Evolutionary conservation across 225 moss, liverwort and hornwort genomes (phyloP), one percentile per base, ranked within the genome.

Genomic region (Polytrichum formosum): DNA sequence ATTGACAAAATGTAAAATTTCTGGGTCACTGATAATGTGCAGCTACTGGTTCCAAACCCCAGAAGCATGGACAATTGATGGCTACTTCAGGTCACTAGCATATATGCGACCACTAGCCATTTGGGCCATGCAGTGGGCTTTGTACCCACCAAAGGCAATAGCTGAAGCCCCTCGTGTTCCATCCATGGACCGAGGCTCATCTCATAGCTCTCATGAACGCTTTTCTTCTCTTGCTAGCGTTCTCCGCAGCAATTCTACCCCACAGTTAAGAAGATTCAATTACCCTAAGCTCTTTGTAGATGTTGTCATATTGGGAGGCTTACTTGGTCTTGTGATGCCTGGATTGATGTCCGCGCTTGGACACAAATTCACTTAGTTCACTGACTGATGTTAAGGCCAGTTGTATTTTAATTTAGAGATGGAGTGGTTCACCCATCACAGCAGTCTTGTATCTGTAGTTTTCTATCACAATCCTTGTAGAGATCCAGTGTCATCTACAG

Each of bases 41-140:
- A 98, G 97, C 65, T 98, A 98, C 68, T 98, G 94, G 94, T 98
- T 98, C 68, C 97, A 98, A 81, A 98, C 97, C 26, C 97, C 97
- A 26, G 97, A 98, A 82, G 94, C 97, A 56, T 98, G 97, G 97
- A 79, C 84, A 67, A 80, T 7, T 78, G 85, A 90, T 67, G 97
- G 97, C 37, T 73, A 90, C 72, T 98, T 92, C 78, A 80, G 97
- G 66, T 98, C 97, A 58, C 73, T 98, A 67, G 88, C 97, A 7
- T 98, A 98, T 74, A 98, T 98, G 97, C 88, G 97, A 53, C 97
- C 97, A 46, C 92, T 98, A n/a, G 86, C 90, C 30, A 98, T 98
- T 70, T 98, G 97, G 97, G 97, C 94, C 33, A 98, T 98, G 97
- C 97, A 98, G 58, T 98, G 97, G 97, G 94, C 97, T 26, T 78